Percentiles rank a stretch among this genome's conserved stretches.
phyloP scores from a whole-genome alignment of 2,329 filamentous ascomycete species.

The Periconia sp. region DNA sequence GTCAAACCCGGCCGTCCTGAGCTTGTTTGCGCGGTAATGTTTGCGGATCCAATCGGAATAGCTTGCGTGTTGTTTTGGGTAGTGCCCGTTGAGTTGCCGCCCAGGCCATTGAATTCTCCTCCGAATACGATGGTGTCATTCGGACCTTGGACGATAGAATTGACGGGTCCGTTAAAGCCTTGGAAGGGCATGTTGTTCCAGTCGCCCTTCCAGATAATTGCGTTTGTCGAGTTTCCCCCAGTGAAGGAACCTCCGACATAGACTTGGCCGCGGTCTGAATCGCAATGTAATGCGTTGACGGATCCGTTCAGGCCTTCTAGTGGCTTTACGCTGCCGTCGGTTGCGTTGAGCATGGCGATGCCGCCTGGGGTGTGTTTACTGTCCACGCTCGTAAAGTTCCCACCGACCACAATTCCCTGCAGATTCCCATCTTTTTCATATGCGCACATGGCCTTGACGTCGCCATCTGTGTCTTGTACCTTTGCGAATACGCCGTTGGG shows the following conservation, averaged over 20 bases:
- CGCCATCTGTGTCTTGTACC: slow-evolving; percentile 78
- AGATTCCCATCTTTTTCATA: slow-evolving; percentile 72
- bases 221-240: slow-evolving; percentile 83
- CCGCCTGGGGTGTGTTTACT: slow-evolving; percentile 75
- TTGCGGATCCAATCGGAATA: slow-evolving; percentile 83
- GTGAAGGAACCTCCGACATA: slow-evolving; percentile 91
- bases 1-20: slow-evolving; percentile 68
- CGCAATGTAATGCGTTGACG: slow-evolving; percentile 83
- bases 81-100: slow-evolving; percentile 75
- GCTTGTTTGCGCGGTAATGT: slow-evolving; percentile 71
- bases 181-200: slow-evolving; percentile 87
- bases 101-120: slow-evolving; percentile 85
- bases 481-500: slow-evolving; percentile 84
- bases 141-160: slow-evolving; percentile 78
- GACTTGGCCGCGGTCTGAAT: slow-evolving; percentile 75
- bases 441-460: slow-evolving; percentile 87
- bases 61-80: slow-evolving; percentile 74
- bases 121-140: slow-evolving; percentile 91
- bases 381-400: slow-evolving; percentile 93
- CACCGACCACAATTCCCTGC: slow-evolving; percentile 81
- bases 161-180: slow-evolving; percentile 92
- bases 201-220: slow-evolving; percentile 75
- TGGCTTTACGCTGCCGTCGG: slow-evolving; percentile 72
- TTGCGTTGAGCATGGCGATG: slow-evolving; percentile 79
- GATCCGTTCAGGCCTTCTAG: slow-evolving; percentile 81